phyloP scores from a whole-genome alignment of 2,329 filamentous ascomycete genomes.

The Diaporthe helianthi region DNA sequence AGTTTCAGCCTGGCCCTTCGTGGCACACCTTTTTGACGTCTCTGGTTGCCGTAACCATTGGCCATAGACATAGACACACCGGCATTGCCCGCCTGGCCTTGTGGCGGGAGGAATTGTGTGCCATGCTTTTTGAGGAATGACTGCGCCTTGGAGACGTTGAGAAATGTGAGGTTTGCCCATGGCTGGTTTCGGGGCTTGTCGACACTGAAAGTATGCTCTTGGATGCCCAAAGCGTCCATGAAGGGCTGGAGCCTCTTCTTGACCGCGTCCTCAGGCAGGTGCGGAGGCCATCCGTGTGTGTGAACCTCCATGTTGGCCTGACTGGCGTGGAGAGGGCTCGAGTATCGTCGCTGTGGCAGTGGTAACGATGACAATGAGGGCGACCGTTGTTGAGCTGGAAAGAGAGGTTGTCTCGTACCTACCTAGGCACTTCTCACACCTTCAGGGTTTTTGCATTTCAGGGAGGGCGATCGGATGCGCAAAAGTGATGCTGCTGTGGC shows the following conservation, averaged over 20 bases:
- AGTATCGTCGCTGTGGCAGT: not conserved
- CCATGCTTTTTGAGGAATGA: constrained; percentile 50
- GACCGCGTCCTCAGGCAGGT: constrained; percentile 49
- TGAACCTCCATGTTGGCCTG: constrained; percentile 53
- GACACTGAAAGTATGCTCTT: constrained; percentile 47
- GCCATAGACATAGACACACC: too few relatives aligned
- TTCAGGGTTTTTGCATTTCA: too few relatives aligned
- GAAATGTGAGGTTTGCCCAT: constrained; percentile 53
- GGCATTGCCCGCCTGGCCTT: not conserved
- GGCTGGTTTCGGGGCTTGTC: constrained; percentile 48
- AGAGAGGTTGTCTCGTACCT: too few relatives aligned
- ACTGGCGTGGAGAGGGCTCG: too few relatives aligned
- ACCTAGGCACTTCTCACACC: too few relatives aligned
- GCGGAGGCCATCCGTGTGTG: constrained; percentile 50
- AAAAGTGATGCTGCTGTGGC: not conserved
- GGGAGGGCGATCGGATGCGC: too few relatives aligned
- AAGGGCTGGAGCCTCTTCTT: constrained; percentile 48
- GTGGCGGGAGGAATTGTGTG: constrained; percentile 9
- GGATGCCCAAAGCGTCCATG: constrained; percentile 50
- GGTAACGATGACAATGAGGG: too few relatives aligned
- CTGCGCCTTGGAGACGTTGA: constrained; percentile 47
- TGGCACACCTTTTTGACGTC: constrained; percentile 16
- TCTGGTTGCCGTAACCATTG: not conserved
- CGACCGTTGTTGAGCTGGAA: accelerated
- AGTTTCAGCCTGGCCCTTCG: constrained; percentile 41